Percentiles rank a stretch among this genome's conserved stretches.
These are phyloP conservation scores for Leishmania aethiopica DNA, from an alignment of 208 protist species.

Conservation along the genomic window DNA sequence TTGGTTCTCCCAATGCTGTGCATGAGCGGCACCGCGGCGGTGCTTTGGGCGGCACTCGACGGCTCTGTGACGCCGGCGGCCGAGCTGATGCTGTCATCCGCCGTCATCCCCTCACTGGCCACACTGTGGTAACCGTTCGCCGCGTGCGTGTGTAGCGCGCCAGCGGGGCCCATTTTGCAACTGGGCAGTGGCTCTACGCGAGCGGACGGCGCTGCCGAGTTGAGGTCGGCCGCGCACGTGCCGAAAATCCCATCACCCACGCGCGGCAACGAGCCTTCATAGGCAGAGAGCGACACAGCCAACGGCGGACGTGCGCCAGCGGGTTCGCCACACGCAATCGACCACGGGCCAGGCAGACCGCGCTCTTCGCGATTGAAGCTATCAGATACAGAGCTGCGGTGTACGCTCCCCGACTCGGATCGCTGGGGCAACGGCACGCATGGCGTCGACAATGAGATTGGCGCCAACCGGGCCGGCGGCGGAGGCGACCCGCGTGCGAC, in stretches of 20 bases:
- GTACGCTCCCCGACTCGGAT: not conserved
- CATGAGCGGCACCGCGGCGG: not conserved
- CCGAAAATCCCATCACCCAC: not conserved
- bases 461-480: conserved; percentile 28
- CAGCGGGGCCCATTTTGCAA: not conserved
- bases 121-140: not conserved
- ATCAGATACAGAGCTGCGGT: not conserved
- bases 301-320: not conserved
- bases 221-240: not conserved
- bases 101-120: not conserved
- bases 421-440: not conserved
- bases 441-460: conserved; percentile 7
- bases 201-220: not conserved
- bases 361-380: not conserved
- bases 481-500: conserved; percentile 16
- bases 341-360: not conserved
- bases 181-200: not conserved
- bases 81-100: not conserved
- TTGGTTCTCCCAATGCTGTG: conserved; percentile 7
- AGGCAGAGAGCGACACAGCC: not conserved
- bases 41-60: not conserved
- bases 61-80: not conserved
- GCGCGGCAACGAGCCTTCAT: conserved; percentile 5
- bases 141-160: not conserved
- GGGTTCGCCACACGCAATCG: not conserved